Evolutionary conservation across 208 protist genomes (phyloP).

Genomic region (Crithidia sp.): DNA sequence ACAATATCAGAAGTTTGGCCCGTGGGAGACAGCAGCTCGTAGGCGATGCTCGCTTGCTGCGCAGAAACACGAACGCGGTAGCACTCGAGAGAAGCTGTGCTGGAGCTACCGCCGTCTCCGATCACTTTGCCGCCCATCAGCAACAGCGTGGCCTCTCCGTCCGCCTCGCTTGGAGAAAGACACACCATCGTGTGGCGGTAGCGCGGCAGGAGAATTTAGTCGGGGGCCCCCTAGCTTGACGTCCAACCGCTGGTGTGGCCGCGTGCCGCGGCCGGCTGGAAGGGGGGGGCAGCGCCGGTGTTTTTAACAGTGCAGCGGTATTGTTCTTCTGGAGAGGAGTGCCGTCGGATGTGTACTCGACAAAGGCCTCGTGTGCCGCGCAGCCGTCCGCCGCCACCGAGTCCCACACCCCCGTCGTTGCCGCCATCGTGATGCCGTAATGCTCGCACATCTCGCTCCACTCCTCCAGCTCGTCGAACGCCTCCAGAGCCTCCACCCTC

Average conservation of each 20-base stretch:
- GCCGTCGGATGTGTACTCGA: constrained; percentile 17
- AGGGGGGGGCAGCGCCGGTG: no score
- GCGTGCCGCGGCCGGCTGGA: no score
- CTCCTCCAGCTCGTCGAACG: constrained; percentile 90
- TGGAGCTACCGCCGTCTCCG: not conserved
- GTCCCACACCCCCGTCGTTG: constrained; percentile 32
- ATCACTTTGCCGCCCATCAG: constrained; percentile 62
- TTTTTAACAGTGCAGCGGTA: no score
- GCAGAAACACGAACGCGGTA: constrained; percentile 17
- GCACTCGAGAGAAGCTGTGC: constrained; percentile 13
- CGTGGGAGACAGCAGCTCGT: constrained; percentile 10
- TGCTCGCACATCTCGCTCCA: constrained; percentile 93
- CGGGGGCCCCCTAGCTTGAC: no score
- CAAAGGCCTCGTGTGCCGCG: constrained; percentile 26
- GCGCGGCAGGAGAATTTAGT: no score
- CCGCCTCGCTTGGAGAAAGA: constrained; percentile 1
- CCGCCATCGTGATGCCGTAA: constrained; percentile 86
- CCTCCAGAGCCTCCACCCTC: constrained; percentile 75
- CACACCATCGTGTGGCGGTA: constrained; percentile 31
- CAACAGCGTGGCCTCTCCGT: constrained; percentile 37
- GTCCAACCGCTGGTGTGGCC: no score
- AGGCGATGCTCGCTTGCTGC: constrained; percentile 12
- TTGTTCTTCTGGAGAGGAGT: no score
- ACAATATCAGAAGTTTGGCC: not conserved
- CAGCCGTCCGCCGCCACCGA: constrained; percentile 17